Conservation (phyloP, 192 early-diverging fungal species). For the Linnemannia zychae region DNA sequence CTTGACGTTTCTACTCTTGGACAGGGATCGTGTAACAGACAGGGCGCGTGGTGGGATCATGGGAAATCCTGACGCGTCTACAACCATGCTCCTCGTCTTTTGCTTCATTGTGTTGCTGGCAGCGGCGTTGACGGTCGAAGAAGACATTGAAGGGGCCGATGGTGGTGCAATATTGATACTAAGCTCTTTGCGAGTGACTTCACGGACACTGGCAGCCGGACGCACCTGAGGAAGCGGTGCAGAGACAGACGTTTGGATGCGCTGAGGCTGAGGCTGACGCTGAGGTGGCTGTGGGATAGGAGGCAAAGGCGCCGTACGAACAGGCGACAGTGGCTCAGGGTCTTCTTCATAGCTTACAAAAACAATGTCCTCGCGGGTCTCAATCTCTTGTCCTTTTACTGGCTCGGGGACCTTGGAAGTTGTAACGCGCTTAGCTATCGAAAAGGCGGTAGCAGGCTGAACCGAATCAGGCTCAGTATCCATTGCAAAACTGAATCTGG, state of each 20-base stretch:
- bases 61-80: conserved; percentile 16
- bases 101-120: not conserved
- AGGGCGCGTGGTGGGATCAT: not conserved
- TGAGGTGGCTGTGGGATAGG: not conserved
- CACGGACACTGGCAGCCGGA: not conserved
- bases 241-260: not conserved
- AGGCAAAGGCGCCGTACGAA: not conserved
- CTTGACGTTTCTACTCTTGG: not conserved
- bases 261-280: not conserved
- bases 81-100: not conserved
- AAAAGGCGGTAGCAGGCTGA: not conserved
- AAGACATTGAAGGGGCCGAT: not conserved
- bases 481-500: conserved; percentile 15
- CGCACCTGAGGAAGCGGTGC: not conserved
- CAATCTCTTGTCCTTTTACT: not conserved
- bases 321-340: not conserved
- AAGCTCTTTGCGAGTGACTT: not conserved
- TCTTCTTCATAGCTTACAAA: conserved; percentile 4
- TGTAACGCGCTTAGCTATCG: not conserved
- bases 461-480: not conserved
- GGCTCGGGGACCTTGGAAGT: not conserved
- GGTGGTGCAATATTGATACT: not conserved
- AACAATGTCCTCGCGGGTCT: conserved; percentile 21
- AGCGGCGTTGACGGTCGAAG: not conserved
- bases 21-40: conserved; percentile 6